phyloP scores from a whole-genome alignment of 1,284 basidiomycete species.

The Stygiomarasmius scandens region DNA sequence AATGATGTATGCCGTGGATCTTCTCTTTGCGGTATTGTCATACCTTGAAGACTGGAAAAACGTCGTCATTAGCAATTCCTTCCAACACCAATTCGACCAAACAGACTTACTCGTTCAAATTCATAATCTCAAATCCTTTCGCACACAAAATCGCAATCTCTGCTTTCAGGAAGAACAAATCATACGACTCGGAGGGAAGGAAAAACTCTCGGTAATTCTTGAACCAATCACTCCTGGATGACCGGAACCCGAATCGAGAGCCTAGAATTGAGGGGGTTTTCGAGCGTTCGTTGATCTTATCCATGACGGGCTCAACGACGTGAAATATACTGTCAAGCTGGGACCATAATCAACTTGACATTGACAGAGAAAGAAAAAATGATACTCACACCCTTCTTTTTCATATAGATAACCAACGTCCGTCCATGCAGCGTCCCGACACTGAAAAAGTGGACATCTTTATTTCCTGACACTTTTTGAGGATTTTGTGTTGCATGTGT shows the following conservation, averaged over 20 bases:
- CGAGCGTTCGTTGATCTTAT: slow-evolving; percentile 78
- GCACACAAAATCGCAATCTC: slow-evolving; percentile 82
- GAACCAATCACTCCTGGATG: slow-evolving; percentile 89
- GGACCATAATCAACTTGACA: slow-evolving; percentile 49
- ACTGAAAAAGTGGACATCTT: slow-evolving; percentile 94
- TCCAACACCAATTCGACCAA: not conserved
- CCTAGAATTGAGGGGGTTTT: slow-evolving; percentile 68
- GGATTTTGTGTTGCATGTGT: slow-evolving; percentile 71
- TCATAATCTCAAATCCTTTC: slow-evolving; percentile 71
- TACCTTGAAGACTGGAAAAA: slow-evolving; percentile 64
- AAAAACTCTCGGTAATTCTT: slow-evolving; percentile 72
- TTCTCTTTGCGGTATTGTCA: slow-evolving; percentile 72
- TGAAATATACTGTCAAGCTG: slow-evolving; percentile 89
- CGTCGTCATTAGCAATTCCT: slow-evolving; percentile 7
- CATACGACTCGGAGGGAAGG: slow-evolving; percentile 67
- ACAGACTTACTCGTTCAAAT: slow-evolving; percentile 49
- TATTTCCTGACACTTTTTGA: slow-evolving; percentile 85
- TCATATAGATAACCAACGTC: slow-evolving; percentile 93
- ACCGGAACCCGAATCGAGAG: slow-evolving; percentile 73
- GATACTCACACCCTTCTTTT: slow-evolving; percentile 82
- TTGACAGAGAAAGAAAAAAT: not conserved
- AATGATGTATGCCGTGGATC: slow-evolving; percentile 65
- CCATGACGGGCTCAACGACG: slow-evolving; percentile 89
- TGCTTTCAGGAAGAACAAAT: slow-evolving; percentile 77
- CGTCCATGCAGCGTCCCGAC: slow-evolving; percentile 85